Evolutionary conservation across 108 stramenopile genomes (phyloP).

Genomic region (Aurantiochytrium sp.): DNA sequence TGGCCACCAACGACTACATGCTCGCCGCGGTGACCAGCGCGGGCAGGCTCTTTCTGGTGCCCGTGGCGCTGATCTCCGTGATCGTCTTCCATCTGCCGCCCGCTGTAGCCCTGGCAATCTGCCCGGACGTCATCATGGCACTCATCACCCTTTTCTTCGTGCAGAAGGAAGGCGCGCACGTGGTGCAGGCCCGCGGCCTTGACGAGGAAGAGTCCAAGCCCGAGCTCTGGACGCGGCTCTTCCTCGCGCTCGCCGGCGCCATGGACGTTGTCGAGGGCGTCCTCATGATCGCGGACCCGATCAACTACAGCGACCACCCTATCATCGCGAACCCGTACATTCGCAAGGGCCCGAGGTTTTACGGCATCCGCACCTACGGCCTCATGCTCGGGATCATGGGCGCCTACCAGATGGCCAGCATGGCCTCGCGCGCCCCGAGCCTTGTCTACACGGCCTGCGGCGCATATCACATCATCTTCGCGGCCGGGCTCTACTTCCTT

Average conservation of each 20-base stretch:
- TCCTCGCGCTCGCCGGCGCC: background rate
- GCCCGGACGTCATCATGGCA: background rate
- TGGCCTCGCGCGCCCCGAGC: background rate
- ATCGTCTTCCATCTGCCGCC: background rate
- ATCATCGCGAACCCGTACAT: background rate
- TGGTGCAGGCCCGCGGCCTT: background rate
- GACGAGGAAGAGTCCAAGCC: background rate
- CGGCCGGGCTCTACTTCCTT: background rate
- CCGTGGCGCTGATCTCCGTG: background rate
- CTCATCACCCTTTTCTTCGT: background rate
- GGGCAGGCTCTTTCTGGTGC: background rate
- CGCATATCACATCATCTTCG: background rate
- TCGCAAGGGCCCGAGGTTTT: background rate
- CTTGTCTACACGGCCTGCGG: background rate
- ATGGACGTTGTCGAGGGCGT: background rate
- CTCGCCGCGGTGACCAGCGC: background rate
- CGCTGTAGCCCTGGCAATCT: background rate
- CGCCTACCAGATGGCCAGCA: background rate
- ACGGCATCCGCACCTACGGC: background rate
- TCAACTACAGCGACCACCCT: background rate
- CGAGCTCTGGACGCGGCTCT: background rate
- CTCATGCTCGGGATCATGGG: background rate
- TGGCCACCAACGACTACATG: background rate
- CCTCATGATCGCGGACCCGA: background rate
- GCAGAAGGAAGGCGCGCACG: background rate